Evolutionary conservation across 257 asterid species (phyloP), one percentile per base, ranked within the genome.

Genomic region (Solanum peruvianum): DNA sequence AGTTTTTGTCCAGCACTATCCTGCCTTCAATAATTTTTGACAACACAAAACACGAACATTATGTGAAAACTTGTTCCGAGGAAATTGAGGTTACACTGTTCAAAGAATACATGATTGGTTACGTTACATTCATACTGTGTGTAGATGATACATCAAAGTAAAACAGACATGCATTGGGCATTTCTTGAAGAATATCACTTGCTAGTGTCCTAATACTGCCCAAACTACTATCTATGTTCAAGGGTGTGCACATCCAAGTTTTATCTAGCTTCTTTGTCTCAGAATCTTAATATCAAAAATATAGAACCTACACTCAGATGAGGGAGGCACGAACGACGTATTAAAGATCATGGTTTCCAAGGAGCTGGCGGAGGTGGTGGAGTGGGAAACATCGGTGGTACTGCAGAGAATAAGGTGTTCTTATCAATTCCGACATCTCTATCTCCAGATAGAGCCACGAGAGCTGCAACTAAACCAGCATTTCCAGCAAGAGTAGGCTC

Each of bases 321-420:
- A 81, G 42, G 18, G 84, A 77, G 66, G 84, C 39, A 45, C 10
- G 2, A 11, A 49, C 11, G 2, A 29, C 11, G 85, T 49, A 18
- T 39, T 18, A 31, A 9, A 47, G 67, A 49, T 81, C 66, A 81
- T 31, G 99, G 99, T 89, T 88, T 95, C 98, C 98, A 97, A 10
- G 99, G 99, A 67, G 99, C 97, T 11, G 99, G 99, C 15, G 98
- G 98, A 2, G 99, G 98, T 13, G 99, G 99, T 14, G 99, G 95
- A 11, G 95, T 94, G 3, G 98, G 98, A 80, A 92, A 97, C 98
- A 97, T 93, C 33, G 99, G 98, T 9, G 99, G 99, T 64, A 97
- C 98, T 1, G 99, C 98, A 23, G 99, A 95, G 89, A 97, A 97
- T 64, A 97, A 93, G 0, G 98, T 97, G 92, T 97, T 95, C 95